Evolutionary conservation across 2,329 filamentous ascomycete species (phyloP), one percentile per base, ranked within the genome.

Genomic region (Camptophora hylomeconis): DNA sequence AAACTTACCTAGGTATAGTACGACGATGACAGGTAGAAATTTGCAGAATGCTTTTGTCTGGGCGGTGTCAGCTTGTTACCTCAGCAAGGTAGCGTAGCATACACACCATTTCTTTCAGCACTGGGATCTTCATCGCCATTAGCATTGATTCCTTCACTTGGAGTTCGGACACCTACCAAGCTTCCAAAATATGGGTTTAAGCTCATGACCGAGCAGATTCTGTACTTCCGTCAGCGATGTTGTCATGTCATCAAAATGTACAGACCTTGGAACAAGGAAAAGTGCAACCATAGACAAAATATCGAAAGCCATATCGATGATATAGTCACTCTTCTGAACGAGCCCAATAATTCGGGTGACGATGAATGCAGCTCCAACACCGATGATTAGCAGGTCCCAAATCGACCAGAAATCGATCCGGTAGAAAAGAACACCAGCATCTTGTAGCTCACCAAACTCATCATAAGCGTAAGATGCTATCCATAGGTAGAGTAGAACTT

Each of bases 111-210:
- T 87, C 82, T 50, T 89, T 89, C 28, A 94, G 65, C 39, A 86
- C 92, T 0, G 84, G 86, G 35, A 94, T 86, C 62, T 69, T 42
- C 32, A 23, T 27, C 25, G 27, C 15, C 26, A 18, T 29, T 4
- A 24, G n/a, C 19, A 13, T 17, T 15, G 26, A 5, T 10, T 24
- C 5, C 16, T 7, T 17, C 17, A 30, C n/a, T 17, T 18, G 17
- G 5, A 18, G 11, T 4, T 27, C 16, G 13, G 10, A 11, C 9
- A 45, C 56, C 46, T 47, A 65, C 59, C 26, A 89, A 54, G 1
- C 80, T 89, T 22, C 82, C 86, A 67, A 89, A 94, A 50, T 92
- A 93, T 1, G 82, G 81, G 45, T 83, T 83, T 39, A 94, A 55
- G 49, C 80, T 87, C 38, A 93, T 65, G 29, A 94, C 68, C 9